These are phyloP conservation scores for Isoetes taiwanensis DNA, from an alignment of 75 land plant genomes.

Conservation along the genomic window DNA sequence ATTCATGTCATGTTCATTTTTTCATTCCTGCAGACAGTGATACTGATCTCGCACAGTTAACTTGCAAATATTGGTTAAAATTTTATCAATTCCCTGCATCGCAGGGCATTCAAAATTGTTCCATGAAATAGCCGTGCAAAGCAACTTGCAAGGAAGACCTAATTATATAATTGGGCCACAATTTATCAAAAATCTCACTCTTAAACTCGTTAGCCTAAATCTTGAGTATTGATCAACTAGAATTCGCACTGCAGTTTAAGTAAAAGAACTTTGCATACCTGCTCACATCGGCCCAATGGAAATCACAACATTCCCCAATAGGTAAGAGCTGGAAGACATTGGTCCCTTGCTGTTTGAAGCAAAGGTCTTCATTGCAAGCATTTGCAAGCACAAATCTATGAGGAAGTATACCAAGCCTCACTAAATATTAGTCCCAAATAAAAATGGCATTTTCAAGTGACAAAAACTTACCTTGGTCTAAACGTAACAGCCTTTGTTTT, in stretches of 20 bases:
- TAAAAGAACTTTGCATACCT: conserved; percentile 28
- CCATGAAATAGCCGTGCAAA: too few relatives aligned
- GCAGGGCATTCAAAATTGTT: too few relatives aligned
- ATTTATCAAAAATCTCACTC: too few relatives aligned
- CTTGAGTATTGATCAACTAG: too few relatives aligned
- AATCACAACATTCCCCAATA: conserved; percentile 52
- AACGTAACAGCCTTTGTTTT: conserved; percentile 61
- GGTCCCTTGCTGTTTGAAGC: conserved; percentile 79
- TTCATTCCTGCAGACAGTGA: too few relatives aligned
- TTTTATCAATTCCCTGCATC: too few relatives aligned
- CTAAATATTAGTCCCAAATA: background rate
- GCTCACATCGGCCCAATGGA: conserved; percentile 64
- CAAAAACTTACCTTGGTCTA: conserved; percentile 57
- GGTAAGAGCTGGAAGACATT: conserved; percentile 30
- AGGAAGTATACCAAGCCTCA: background rate
- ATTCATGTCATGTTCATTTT: too few relatives aligned
- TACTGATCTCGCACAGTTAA: background rate
- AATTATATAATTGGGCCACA: too few relatives aligned
- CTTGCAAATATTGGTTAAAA: too few relatives aligned
- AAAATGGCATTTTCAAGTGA: background rate
- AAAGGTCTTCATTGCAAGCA: conserved; percentile 60
- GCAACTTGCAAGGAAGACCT: too few relatives aligned
- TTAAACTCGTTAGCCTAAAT: too few relatives aligned
- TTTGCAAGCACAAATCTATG: conserved; percentile 80
- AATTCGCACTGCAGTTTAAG: conserved; percentile 2